Evolutionary conservation across 495 filamentous ascomycete genomes (phyloP), one percentile per base, ranked within the genome.

Genomic region (Penicillium chermesinum): DNA sequence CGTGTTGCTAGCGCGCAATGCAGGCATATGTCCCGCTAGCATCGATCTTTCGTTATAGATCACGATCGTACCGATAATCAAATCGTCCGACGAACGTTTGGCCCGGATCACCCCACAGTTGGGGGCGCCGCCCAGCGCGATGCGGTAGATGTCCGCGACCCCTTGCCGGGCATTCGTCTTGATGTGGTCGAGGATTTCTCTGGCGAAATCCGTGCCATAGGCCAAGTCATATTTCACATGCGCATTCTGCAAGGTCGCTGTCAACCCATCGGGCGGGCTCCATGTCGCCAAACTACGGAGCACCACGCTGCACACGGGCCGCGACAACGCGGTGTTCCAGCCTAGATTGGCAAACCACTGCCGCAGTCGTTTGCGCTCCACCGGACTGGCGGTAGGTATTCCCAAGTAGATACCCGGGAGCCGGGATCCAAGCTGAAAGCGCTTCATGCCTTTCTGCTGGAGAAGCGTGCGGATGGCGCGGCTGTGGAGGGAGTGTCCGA

Each of bases 41-140:
- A 60, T 65, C 8, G 86, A 85, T 37, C 79, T 78, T 19, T 76
- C 75, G 54, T 83, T 85, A 62, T 88, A 91, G 15, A 94, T 77
- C 41, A 95, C 84, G 13, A 95, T 81, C n/a, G 86, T 89, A 5
- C 88, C 89, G 21, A 95, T 60, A 13, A 95, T 66, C 19, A 72
- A 75, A 10, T 79, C 82, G 51, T 88, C 86, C 34, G 75, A 69
- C 0, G 78, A 77, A 43, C 80, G 76, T 63, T 86, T 90, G 4
- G 89, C 89, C 22, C 89, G 78, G 48, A 95, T 89, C 46, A 95
- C 83, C 36, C 87, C 87, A 53, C 87, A 91, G 15, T 79, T 72
- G 35, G 82, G 79, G 15, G 79, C 75, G 39, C 90, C 87, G 22
- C 80, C 72, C 2, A 95, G 73, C 3, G 89, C 89, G 25, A 87